Base-by-base conservation (phyloP, 345 rosid genomes). In the Gossypium mustelinum region DNA sequence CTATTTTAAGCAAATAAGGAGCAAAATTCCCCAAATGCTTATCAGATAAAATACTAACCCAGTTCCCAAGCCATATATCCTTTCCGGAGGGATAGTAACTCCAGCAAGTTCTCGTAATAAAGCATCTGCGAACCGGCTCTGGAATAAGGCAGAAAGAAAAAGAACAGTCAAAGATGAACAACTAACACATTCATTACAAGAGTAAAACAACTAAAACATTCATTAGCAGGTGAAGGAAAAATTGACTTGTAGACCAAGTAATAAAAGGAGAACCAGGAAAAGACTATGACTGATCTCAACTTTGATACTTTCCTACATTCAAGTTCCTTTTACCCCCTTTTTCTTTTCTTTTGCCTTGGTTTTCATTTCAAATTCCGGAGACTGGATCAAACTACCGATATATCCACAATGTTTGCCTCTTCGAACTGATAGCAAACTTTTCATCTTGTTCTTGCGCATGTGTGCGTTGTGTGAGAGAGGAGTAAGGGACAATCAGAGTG, bases 61-160 rank as follows among this genome's bases (percentile, higher is more conserved):
- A 47, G 94, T 72, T 81, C 94, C 97, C 79, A 94, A 67, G 70
- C 90, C 94, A 80, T 81, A 90, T 43, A 92, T 85, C 85, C 90
- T 88, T 75, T 92, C 97, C 2, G 83, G 72, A 56, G 98, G 92
- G 82, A 92, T 85, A 67, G 86, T 83, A 24, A 92, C 91, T 55
- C 93, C 97, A 2, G 89, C 97, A 73, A 92, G 87, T 80, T 88
- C 90, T 60, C 82, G 82, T 63, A 90, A 75, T 41, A 94, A 75
- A 51, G 92, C 92, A 87, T 88, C 93, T 3, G 97, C 96, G 81
- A 94, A 94, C 3, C 94, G 90, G 76, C 96, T 76, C 94, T 92
- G 86, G 73, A 77, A 45, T 73, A 52, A 48, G 68, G 51, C 14
- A 48, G 61, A 55, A 43, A 66, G 54, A 43, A 66, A 39, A 57